These are phyloP conservation scores for Geranium rotundifolium DNA, from an alignment of 345 rosid genomes.

Conservation along the genomic window DNA sequence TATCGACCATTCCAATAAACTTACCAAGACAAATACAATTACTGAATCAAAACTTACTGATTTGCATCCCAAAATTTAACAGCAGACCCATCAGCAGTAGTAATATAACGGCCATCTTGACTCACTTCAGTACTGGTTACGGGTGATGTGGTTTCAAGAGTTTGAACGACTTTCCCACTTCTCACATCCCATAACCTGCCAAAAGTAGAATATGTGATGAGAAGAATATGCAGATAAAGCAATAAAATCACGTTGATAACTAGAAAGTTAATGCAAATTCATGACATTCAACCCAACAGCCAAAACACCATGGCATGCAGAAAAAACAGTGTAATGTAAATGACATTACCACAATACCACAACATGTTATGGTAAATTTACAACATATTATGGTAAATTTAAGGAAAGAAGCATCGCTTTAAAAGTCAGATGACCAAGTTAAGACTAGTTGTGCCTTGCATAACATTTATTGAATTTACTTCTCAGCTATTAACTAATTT, in stretches of 20 bases:
- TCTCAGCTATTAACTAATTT: too few species aligned
- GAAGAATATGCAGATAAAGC: too few species aligned
- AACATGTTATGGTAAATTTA: too few species aligned
- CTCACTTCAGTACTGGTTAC: slow-evolving; percentile 96
- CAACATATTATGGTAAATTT: too few species aligned
- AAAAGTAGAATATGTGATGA: too few species aligned
- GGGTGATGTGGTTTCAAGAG: slow-evolving; percentile 71
- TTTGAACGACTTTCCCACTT: slow-evolving; percentile 22
- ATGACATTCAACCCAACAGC: not conserved
- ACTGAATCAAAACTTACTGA: slow-evolving; percentile 50
- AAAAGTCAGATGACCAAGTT: too few species aligned
- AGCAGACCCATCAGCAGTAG: slow-evolving; percentile 84
- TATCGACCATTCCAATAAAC: not conserved
- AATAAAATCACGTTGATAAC: too few species aligned
- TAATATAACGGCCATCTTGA: slow-evolving; percentile 84
- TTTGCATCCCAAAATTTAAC: slow-evolving; percentile 98
- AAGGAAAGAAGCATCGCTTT: too few species aligned
- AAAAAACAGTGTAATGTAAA: not conserved
- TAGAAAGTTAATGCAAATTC: not conserved
- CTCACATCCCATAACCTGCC: too few species aligned
- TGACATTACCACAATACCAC: too few species aligned
- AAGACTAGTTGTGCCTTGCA: too few species aligned
- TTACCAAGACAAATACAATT: not conserved
- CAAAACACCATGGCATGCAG: not conserved
- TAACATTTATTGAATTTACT: too few species aligned